Evolutionary conservation across 208 protist species (phyloP).

Genomic region (Leishmania tarentolae): DNA sequence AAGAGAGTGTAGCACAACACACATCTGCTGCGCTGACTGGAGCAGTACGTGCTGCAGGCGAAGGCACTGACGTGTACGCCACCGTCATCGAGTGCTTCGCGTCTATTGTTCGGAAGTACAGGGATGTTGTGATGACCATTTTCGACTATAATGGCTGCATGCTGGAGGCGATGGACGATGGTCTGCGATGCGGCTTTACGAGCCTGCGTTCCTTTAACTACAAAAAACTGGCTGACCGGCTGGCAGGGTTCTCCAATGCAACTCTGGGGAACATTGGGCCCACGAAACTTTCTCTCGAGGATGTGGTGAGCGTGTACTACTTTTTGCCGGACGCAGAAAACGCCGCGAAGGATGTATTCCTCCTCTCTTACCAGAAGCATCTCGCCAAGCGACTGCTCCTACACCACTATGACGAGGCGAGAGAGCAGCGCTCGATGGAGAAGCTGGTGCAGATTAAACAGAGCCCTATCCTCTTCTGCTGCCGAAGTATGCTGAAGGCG

Average conservation of each 20-base stretch:
- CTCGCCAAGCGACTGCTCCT: constrained; percentile 44
- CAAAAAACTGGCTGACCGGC: constrained; percentile 32
- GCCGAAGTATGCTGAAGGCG: constrained; percentile 47
- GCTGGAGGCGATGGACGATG: constrained; percentile 48
- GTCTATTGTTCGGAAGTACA: constrained; percentile 26
- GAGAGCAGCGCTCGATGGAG: constrained; percentile 37
- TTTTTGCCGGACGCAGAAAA: constrained; percentile 46
- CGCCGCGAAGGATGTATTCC: constrained; percentile 44
- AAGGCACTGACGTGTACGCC: constrained; percentile 15
- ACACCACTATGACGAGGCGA: constrained; percentile 25
- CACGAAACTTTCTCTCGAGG: constrained; percentile 40
- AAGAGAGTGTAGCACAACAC: constrained; percentile 25
- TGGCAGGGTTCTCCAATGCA: constrained; percentile 24
- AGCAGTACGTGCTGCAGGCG: constrained; percentile 6
- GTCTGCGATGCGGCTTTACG: constrained; percentile 34
- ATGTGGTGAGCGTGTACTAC: constrained; percentile 49
- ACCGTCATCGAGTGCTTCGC: constrained; percentile 25
- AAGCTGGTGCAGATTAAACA: constrained; percentile 44
- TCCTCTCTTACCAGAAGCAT: constrained; percentile 33
- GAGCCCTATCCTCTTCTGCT: constrained; percentile 49
- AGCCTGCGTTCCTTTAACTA: constrained; percentile 15
- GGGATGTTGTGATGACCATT: constrained; percentile 23
- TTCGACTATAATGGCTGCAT: constrained; percentile 42
- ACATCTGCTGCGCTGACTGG: constrained; percentile 14
- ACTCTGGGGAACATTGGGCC: constrained; percentile 10